Conservation (phyloP, 345 rosid species). For the Citrus australasica region DNA sequence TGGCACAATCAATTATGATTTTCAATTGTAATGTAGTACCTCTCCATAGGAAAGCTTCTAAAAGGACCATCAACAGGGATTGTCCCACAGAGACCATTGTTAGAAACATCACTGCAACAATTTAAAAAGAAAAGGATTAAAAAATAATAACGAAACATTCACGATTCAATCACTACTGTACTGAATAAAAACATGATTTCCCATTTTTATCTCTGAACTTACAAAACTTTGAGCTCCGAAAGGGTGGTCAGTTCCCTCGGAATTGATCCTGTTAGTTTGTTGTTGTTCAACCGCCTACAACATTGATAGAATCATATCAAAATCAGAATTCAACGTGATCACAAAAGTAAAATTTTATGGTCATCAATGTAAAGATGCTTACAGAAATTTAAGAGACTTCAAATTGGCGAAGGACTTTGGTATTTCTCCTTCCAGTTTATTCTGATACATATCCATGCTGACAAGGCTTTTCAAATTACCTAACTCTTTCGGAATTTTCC, state of each 20-base stretch:
- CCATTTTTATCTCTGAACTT: slow-evolving; percentile 27
- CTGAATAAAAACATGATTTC: not conserved
- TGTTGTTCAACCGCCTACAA: slow-evolving; percentile 59
- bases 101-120: slow-evolving; percentile 59
- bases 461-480: slow-evolving; percentile 56
- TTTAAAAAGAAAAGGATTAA: not conserved
- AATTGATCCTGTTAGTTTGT: slow-evolving; percentile 58
- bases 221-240: slow-evolving; percentile 57
- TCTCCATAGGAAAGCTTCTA: slow-evolving; percentile 46
- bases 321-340: not conserved
- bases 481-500: slow-evolving; percentile 54
- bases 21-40: slow-evolving; percentile 28
- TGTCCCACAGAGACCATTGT: slow-evolving; percentile 67
- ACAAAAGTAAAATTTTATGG: not conserved
- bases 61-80: slow-evolving; percentile 76
- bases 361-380: slow-evolving; percentile 21
- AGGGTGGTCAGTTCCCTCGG: slow-evolving; percentile 62
- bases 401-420: slow-evolving; percentile 58
- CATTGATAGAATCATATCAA: slow-evolving; percentile 13
- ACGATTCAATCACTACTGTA: not conserved
- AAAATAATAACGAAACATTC: not conserved
- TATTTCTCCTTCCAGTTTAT: slow-evolving; percentile 54
- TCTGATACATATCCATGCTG: slow-evolving; percentile 58
- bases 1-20: not conserved
- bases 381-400: slow-evolving; percentile 70